Evolutionary conservation across 129 eudicot genomes (phyloP).

Genomic region (Saussurea involucrata): DNA sequence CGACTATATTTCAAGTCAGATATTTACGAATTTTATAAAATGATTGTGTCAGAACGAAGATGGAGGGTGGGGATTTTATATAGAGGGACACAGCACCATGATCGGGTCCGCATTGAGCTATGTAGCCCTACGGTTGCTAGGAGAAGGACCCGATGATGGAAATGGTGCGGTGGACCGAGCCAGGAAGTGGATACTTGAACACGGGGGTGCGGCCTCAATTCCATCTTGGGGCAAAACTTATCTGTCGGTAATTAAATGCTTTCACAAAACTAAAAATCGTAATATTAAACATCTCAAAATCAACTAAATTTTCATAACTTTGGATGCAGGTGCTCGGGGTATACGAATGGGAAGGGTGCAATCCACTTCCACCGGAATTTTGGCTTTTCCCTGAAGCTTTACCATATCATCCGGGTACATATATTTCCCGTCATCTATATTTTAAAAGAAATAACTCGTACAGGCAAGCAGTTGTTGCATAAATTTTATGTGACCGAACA

Average conservation of each 20-base stretch:
- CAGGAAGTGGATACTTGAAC: conserved; percentile 69
- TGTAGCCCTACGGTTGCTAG: conserved; percentile 54
- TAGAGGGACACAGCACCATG: conserved; percentile 80
- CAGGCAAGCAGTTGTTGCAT: background rate
- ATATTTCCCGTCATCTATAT: background rate
- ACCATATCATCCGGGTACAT: conserved; percentile 73
- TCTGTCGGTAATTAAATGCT: conserved; percentile 61
- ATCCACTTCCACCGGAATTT: conserved; percentile 81
- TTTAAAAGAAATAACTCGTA: background rate
- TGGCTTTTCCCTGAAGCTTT: conserved; percentile 73
- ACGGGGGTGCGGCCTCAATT: conserved; percentile 70
- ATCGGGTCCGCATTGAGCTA: conserved; percentile 75
- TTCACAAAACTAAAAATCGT: background rate
- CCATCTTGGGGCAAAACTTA: conserved; percentile 87
- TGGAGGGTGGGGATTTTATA: conserved; percentile 89
- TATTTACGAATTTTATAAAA: background rate
- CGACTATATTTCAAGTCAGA: background rate
- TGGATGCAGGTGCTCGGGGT: conserved; percentile 67
- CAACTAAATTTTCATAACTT: background rate
- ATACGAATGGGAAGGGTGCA: conserved; percentile 84
- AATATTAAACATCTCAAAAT: background rate
- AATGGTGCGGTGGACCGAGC: conserved; percentile 50
- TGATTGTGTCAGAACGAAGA: conserved; percentile 55
- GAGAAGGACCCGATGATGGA: conserved; percentile 61
- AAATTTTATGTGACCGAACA: background rate